Conservation (phyloP, 306 rosid species). For the Glycine soja region DNA sequence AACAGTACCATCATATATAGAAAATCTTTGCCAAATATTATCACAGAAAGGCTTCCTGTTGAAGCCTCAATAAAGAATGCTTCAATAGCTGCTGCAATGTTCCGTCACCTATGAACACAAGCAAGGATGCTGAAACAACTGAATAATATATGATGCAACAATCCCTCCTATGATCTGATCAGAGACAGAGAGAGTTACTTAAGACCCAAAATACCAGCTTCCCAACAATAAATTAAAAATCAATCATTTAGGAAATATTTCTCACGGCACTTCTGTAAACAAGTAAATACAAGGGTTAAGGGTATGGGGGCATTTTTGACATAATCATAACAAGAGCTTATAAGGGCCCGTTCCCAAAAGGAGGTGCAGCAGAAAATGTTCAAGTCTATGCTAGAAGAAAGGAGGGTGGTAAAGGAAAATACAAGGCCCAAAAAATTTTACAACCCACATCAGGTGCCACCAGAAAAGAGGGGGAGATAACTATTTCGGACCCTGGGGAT, state of each 20-base stretch:
- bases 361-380: too few relatives aligned
- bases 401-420: too few relatives aligned
- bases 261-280: neutral
- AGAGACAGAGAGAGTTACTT: neutral
- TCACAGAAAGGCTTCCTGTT: slow-evolving; percentile 10
- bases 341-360: too few relatives aligned
- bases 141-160: slow-evolving; percentile 11
- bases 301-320: neutral
- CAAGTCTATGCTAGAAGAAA: too few relatives aligned
- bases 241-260: neutral
- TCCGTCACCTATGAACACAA: slow-evolving; percentile 5
- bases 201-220: slow-evolving; percentile 21
- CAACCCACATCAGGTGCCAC: too few relatives aligned
- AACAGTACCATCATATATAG: slow-evolving; percentile 19
- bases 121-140: slow-evolving; percentile 19
- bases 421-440: too few relatives aligned
- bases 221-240: neutral
- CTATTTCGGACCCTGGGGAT: too few relatives aligned
- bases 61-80: slow-evolving; percentile 19
- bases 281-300: neutral
- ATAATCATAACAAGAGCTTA: neutral
- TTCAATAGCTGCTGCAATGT: slow-evolving; percentile 11
- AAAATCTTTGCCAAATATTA: slow-evolving; percentile 9
- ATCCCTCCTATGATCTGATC: slow-evolving; percentile 5
- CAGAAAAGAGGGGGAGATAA: too few relatives aligned